phyloP scores from a whole-genome alignment of 805 yeast species.

The Ogataea degrootiae region DNA sequence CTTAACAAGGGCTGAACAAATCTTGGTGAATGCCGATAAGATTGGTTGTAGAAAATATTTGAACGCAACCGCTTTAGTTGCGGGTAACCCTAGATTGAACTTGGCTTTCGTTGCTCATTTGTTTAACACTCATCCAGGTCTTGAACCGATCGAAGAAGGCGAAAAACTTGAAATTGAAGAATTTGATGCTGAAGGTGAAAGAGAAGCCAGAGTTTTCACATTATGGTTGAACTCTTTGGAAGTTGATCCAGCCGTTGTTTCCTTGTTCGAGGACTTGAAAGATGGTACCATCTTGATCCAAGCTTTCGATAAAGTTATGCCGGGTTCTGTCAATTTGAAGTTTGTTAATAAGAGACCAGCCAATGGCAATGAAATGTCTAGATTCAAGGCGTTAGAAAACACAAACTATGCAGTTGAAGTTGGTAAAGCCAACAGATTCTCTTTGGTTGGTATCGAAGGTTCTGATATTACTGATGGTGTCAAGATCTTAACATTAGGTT shows the following conservation, averaged over 20 bases:
- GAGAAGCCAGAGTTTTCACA: conserved; percentile 98
- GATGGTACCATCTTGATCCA: conserved; percentile 87
- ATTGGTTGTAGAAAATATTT: conserved; percentile 90
- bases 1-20: conserved; percentile 79
- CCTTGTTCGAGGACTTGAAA: conserved; percentile 88
- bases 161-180: conserved; percentile 95
- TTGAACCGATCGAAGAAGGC: conserved; percentile 88
- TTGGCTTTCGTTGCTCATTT: conserved; percentile 96
- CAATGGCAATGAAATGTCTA: conserved; percentile 67
- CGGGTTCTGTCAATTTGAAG: conserved; percentile 78
- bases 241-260: conserved; percentile 91
- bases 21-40: conserved; percentile 82
- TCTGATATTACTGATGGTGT: conserved; percentile 95
- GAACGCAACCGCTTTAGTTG: conserved; percentile 87
- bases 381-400: conserved; percentile 94
- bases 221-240: conserved; percentile 95
- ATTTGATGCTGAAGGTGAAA: conserved; percentile 98
- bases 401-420: conserved; percentile 98
- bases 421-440: conserved; percentile 88
- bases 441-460: conserved; percentile 96
- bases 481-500: conserved; percentile 80
- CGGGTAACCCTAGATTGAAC: conserved; percentile 95
- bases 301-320: conserved; percentile 93
- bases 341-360: conserved; percentile 83
- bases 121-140: conserved; percentile 94